phyloP scores from a whole-genome alignment of 805 yeast genomes.

The Cyberlindnera suaveolens region DNA sequence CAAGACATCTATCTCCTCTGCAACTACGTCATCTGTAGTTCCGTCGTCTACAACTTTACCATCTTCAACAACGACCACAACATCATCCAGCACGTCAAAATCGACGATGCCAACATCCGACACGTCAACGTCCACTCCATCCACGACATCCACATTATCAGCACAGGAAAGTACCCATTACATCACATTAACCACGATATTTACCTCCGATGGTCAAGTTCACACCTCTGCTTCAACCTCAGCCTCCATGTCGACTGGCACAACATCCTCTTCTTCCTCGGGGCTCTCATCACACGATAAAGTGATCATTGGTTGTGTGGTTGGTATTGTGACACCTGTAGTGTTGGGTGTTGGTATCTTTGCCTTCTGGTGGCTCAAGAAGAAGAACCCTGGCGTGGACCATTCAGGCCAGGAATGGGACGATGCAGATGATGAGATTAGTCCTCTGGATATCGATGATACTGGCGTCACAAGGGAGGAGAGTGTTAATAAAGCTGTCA shows the following conservation, averaged over 20 bases:
- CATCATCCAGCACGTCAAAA: constrained; percentile 7
- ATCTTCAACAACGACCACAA: constrained; percentile 5
- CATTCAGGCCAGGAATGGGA: constrained; percentile 25
- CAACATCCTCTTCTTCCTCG: constrained; percentile 17
- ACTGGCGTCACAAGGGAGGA: constrained; percentile 6
- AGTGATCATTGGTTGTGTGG: constrained; percentile 62
- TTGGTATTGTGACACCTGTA: constrained; percentile 65
- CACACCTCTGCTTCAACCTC: constrained; percentile 7
- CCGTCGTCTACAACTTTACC: constrained; percentile 4
- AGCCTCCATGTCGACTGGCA: constrained; percentile 15
- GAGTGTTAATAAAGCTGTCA: constrained; percentile 20
- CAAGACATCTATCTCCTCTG: constrained; percentile 1
- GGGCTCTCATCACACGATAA: constrained; percentile 46
- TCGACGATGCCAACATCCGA: constrained; percentile 8
- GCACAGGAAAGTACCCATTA: constrained; percentile 10
- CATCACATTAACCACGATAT: constrained; percentile 12
- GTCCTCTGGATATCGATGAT: constrained; percentile 6
- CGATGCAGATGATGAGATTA: constrained; percentile 12
- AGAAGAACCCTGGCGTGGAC: constrained; percentile 12
- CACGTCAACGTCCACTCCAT: constrained; percentile 4
- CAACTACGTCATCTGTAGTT: constrained; percentile 4
- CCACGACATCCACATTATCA: constrained; percentile 2
- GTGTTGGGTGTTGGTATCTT: constrained; percentile 22
- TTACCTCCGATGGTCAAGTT: constrained; percentile 12
- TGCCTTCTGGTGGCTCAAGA: constrained; percentile 15